Evolutionary conservation across 1,139 yeast species (phyloP).

Genomic region (Arxiozyma telluris): DNA sequence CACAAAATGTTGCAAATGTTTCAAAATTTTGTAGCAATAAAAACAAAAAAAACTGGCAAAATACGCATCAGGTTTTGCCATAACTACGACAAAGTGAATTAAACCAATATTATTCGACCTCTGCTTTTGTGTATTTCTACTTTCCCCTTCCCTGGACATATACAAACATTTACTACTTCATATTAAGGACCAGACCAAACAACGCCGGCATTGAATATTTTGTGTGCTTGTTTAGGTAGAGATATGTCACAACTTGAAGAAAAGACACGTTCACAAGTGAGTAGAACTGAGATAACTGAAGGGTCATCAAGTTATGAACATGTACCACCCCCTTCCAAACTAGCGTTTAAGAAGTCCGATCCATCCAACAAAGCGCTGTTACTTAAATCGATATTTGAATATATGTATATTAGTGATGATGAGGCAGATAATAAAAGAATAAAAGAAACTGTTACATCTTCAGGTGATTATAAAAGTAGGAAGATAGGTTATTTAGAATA

Average conservation of each 20-base stretch:
- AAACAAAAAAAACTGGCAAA: neutral
- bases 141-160: too few species aligned
- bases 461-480: conserved; percentile 7
- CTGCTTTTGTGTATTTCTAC: neutral
- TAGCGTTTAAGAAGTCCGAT: conserved; percentile 9
- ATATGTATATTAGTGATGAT: conserved; percentile 5
- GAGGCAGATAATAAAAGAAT: neutral
- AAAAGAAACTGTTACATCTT: conserved; percentile 1
- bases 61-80: neutral
- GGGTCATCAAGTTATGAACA: conserved; percentile 6
- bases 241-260: conserved; percentile 2
- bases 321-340: conserved; percentile 19
- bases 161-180: too few species aligned
- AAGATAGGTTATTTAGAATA: conserved; percentile 14
- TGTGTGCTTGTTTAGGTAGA: neutral
- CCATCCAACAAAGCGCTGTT: conserved; percentile 12
- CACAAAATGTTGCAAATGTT: neutral
- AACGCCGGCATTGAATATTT: neutral
- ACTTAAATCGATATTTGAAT: conserved; percentile 18
- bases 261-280: conserved; percentile 1
- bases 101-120: too few species aligned
- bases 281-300: neutral
- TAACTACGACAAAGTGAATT: neutral
- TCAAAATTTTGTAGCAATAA: neutral
- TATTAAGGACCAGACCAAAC: neutral